Percentiles rank a stretch among this genome's conserved stretches.
Evolutionary conservation across 805 yeast species (phyloP).

Genomic region (Cephaloascus albidus): DNA sequence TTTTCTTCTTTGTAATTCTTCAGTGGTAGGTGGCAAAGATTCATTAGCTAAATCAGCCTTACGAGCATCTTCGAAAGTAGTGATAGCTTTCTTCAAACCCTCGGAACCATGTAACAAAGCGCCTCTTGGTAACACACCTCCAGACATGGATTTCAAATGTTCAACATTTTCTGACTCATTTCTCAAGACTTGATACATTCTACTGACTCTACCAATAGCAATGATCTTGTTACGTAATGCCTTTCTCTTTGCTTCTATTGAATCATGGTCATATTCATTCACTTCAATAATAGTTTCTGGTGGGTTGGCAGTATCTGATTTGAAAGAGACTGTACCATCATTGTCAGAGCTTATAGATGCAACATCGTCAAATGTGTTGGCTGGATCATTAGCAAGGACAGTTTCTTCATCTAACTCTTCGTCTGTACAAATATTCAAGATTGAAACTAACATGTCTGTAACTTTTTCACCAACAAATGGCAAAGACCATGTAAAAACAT

Average conservation of each 20-base stretch:
- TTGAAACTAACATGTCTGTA: conserved; percentile 84
- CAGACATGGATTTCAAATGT: conserved; percentile 61
- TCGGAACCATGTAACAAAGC: conserved; percentile 76
- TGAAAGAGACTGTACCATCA: not conserved
- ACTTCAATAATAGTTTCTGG: not conserved
- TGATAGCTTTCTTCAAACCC: conserved; percentile 61
- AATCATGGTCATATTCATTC: conserved; percentile 8
- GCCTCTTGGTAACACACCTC: conserved; percentile 82
- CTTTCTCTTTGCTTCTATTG: conserved; percentile 23
- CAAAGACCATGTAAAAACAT: conserved; percentile 93
- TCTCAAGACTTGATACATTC: conserved; percentile 83
- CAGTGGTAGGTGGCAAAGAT: conserved; percentile 74
- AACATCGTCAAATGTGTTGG: conserved; percentile 16
- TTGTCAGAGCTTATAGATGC: conserved; percentile 1
- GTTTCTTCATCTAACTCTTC: conserved; percentile 82
- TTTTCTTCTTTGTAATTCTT: conserved; percentile 39
- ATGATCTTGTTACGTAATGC: conserved; percentile 79
- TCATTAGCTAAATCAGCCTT: conserved; percentile 76
- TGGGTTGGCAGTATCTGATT: not conserved
- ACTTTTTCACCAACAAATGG: conserved; percentile 97
- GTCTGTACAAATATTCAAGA: conserved; percentile 88
- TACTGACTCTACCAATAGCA: conserved; percentile 92
- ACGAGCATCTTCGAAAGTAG: conserved; percentile 76
- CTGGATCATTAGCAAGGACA: conserved; percentile 35
- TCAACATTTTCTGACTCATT: conserved; percentile 84